Evolutionary conservation across 148 eudicot species (phyloP).

Genomic region (Suaeda aralocaspica): DNA sequence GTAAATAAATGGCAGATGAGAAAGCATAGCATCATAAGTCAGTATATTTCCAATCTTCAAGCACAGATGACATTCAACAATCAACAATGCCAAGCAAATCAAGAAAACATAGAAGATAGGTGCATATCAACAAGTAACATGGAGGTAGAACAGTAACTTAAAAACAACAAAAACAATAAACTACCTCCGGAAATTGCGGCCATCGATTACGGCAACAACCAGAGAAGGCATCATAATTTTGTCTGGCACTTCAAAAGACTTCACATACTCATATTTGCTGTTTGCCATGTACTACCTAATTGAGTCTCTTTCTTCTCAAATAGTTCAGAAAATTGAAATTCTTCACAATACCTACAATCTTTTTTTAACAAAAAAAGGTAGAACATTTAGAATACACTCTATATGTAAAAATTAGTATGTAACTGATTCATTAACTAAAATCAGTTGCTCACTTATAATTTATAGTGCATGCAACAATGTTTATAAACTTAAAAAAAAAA

Average conservation of each 20-base stretch:
- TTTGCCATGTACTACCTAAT: conserved; percentile 56
- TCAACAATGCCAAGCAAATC: neutral
- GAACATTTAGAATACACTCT: neutral
- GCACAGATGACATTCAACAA: neutral
- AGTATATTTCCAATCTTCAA: neutral
- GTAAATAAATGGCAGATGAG: neutral
- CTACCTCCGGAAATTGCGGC: conserved; percentile 57
- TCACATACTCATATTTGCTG: conserved; percentile 92
- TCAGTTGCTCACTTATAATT: neutral
- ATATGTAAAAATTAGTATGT: neutral
- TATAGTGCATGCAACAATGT: no score
- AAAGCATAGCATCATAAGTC: neutral
- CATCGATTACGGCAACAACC: conserved; percentile 53
- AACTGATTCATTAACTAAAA: neutral
- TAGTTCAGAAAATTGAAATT: neutral
- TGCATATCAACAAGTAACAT: neutral
- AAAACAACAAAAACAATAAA: no score
- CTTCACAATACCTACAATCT: neutral
- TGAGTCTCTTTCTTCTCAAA: neutral
- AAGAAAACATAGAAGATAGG: neutral
- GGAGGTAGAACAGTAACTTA: no score
- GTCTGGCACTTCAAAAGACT: conserved; percentile 58
- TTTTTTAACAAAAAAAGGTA: neutral
- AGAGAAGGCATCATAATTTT: conserved; percentile 59
- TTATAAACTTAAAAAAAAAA: no score